Base-by-base conservation (phyloP, 208 protist genomes). In the Sergeia podlipaevii region DNA sequence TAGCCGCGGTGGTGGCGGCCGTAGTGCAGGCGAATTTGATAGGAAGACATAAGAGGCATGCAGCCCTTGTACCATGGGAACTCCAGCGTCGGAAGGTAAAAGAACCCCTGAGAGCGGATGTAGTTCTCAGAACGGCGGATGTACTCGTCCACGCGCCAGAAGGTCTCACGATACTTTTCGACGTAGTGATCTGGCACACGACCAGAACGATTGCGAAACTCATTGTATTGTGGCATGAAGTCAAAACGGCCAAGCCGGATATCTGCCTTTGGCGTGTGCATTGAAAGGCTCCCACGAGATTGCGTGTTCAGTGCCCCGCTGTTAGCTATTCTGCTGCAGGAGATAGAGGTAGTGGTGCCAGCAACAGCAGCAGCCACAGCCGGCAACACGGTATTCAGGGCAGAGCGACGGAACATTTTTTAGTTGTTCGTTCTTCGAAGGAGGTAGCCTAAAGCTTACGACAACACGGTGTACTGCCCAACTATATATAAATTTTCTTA, bases 41-140 rank as follows among this genome's bases (percentile, higher is more conserved):
- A 91, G 7, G 89, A 88, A 1, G 86, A 94, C 48, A 96, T 66
- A 13, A 93, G 70, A 42, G 90, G 88, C 65, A 84, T 71, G 61
- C 87, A 88, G 7, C 89, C 89, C 55, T 91, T 88, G 67, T 95
- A 88, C 74, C 91, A 87, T 2, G 87, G 85, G 51, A 95, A 97
- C 43, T 92, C 83, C 46, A 97, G 62, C 27, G 80, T 93, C 26
- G 92, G 92, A 11, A 97, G 75, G 60, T 79, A 93, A 63, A 93
- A 96, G 69, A 92, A 93, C 26, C 85, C 89, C 57, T 92, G 82
- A 8, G 59, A 69, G 29, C 75, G 83, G 39, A 93, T 68, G 61
- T 81, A 85, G 39, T 81, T 70, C 59, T 96, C 83, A 1, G 83
- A 62, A 27, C 89, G 82, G 17, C 88, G 81, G 51, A 89, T 80